phyloP scores from a whole-genome alignment of 148 eudicot genomes.

The Linanthus parryae region DNA sequence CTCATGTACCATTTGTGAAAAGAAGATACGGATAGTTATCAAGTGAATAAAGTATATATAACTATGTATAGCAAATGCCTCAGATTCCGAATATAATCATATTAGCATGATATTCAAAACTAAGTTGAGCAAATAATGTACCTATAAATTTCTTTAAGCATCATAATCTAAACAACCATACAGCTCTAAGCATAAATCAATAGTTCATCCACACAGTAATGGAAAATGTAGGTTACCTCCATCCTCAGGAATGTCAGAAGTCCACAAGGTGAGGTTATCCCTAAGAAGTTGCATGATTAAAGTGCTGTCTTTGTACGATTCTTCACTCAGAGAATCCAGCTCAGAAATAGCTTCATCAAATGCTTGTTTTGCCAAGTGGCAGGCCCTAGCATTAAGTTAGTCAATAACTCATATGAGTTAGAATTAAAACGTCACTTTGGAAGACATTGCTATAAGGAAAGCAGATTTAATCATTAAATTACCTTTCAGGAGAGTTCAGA shows the following conservation, averaged over 20 bases:
- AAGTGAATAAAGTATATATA: too few relatives aligned
- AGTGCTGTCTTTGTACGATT: slow-evolving; percentile 36
- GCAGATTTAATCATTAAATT: background rate
- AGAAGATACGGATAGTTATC: too few relatives aligned
- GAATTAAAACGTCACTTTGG: background rate
- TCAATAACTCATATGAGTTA: background rate
- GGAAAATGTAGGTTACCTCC: slow-evolving; percentile 20
- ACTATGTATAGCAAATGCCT: too few relatives aligned
- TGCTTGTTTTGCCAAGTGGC: slow-evolving; percentile 35
- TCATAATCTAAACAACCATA: too few relatives aligned
- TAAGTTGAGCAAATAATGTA: too few relatives aligned
- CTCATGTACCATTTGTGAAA: too few relatives aligned
- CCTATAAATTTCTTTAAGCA: too few relatives aligned
- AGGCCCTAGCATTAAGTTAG: slow-evolving; percentile 18
- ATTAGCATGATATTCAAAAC: too few relatives aligned
- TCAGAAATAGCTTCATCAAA: slow-evolving; percentile 35
- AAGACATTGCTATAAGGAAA: background rate
- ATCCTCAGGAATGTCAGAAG: slow-evolving; percentile 38
- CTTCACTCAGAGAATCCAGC: slow-evolving; percentile 30
- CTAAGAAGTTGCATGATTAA: slow-evolving; percentile 33
- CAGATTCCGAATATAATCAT: too few relatives aligned
- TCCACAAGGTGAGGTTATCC: slow-evolving; percentile 39
- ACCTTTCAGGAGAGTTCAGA: slow-evolving; percentile 39
- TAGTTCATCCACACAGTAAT: too few relatives aligned
- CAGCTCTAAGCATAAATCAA: too few relatives aligned